Evolutionary conservation across 2,329 filamentous ascomycete species (phyloP).

Genomic region (Fusarium domesticum): DNA sequence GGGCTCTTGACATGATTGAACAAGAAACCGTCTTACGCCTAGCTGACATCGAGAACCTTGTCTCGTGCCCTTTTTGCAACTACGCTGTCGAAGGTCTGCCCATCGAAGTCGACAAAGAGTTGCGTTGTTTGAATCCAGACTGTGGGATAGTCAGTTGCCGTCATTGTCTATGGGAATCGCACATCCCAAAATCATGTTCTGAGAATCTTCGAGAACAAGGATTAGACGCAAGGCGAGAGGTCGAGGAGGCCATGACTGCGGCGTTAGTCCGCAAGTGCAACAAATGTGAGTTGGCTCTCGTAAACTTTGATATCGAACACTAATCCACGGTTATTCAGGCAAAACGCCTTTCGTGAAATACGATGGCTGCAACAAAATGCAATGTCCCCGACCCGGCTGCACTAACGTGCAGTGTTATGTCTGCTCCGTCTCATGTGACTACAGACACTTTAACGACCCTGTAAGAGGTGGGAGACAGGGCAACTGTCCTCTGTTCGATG

Average conservation of each 20-base stretch:
- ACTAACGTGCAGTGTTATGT: constrained; percentile 62
- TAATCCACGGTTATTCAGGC: constrained; percentile 37
- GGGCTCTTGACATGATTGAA: constrained; percentile 67
- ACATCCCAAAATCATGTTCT: constrained; percentile 69
- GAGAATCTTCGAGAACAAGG: constrained; percentile 61
- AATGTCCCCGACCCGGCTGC: constrained; percentile 57
- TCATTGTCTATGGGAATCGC: constrained; percentile 64
- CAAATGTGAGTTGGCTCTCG: constrained; percentile 42
- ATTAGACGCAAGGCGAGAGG: constrained; percentile 57
- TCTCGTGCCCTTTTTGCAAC: constrained; percentile 76
- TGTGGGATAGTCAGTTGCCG: constrained; percentile 66
- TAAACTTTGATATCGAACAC: constrained; percentile 19
- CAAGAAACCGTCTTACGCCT: constrained; percentile 66
- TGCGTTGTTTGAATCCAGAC: constrained; percentile 64
- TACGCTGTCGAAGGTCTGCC: constrained; percentile 73
- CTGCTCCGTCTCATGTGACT: constrained; percentile 65
- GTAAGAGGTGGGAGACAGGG: constrained; percentile 45
- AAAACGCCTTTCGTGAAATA: constrained; percentile 76
- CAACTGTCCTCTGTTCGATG: constrained; percentile 68
- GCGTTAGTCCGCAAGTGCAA: constrained; percentile 78
- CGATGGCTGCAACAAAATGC: constrained; percentile 80
- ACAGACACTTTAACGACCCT: constrained; percentile 66
- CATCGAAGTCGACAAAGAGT: constrained; percentile 66
- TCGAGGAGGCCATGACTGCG: constrained; percentile 82
- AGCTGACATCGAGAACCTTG: constrained; percentile 69